Conservation (phyloP, 2,329 filamentous ascomycete genomes). For the Sporothrix protearum region DNA sequence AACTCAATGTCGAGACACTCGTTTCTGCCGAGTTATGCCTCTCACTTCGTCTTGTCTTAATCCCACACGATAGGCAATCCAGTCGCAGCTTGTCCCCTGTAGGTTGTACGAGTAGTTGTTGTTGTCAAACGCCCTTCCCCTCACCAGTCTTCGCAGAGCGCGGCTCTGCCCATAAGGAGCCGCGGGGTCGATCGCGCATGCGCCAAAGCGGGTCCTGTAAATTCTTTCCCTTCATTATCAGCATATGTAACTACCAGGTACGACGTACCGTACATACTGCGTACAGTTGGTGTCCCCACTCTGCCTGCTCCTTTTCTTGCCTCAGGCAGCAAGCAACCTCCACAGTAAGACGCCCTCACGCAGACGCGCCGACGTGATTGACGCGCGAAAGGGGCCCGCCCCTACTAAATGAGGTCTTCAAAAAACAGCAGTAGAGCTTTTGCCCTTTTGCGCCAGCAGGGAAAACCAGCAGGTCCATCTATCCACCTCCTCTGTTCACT, state of each 20-base stretch:
- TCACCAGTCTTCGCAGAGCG: background rate
- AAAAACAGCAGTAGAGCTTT: slow-evolving; percentile 19
- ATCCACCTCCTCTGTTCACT: slow-evolving; percentile 1
- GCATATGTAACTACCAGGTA: background rate
- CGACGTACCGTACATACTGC: too few species aligned
- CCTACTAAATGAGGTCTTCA: slow-evolving; percentile 10
- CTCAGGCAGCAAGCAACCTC: slow-evolving; percentile 21
- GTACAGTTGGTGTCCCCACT: background rate
- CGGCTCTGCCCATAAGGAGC: background rate
- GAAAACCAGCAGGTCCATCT: slow-evolving; percentile 2
- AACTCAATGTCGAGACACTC: background rate
- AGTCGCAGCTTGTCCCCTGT: too few species aligned
- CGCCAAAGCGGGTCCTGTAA: background rate
- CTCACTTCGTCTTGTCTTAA: background rate
- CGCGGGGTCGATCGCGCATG: slow-evolving; percentile 1
- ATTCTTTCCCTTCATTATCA: background rate
- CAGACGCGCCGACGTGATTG: slow-evolving; percentile 27
- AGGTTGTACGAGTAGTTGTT: background rate
- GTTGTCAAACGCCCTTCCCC: background rate
- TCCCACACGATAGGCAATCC: background rate
- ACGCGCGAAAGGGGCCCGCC: slow-evolving; percentile 29
- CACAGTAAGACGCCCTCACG: background rate
- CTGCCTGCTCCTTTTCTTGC: slow-evolving; percentile 1
- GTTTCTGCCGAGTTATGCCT: background rate
- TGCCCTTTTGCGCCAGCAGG: slow-evolving; percentile 19